phyloP scores from a whole-genome alignment of 768 basidiomycete species.

The Gymnopilus junonius region DNA sequence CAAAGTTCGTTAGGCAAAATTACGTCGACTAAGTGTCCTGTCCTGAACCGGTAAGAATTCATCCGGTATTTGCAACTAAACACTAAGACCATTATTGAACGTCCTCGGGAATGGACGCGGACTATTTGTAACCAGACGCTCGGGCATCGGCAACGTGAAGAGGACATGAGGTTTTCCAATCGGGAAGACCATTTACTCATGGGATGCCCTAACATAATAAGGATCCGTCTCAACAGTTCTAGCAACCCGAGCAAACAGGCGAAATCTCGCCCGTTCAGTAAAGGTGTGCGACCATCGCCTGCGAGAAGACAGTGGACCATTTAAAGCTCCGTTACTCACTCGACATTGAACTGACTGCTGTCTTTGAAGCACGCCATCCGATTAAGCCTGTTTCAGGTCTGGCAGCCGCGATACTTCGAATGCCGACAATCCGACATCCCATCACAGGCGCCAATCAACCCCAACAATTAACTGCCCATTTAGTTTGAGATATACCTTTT shows the following conservation, averaged over 20 bases:
- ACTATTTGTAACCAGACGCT: not conserved
- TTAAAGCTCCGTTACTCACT: not conserved
- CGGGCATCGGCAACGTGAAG: not conserved
- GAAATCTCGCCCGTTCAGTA: not conserved
- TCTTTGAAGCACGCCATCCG: not conserved
- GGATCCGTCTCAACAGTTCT: not conserved
- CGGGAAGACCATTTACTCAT: not conserved
- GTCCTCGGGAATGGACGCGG: not conserved
- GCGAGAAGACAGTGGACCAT: not conserved
- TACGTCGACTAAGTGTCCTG: not conserved
- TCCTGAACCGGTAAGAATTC: not conserved
- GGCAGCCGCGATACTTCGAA: not conserved
- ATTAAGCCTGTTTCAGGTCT: not conserved
- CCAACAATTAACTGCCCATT: not conserved
- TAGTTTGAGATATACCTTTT: not conserved
- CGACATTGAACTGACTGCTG: not conserved
- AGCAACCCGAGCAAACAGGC: not conserved
- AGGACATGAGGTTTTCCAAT: not conserved
- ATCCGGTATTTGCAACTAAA: not conserved
- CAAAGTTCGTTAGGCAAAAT: not conserved
- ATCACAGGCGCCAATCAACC: conserved; percentile 18
- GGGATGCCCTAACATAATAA: not conserved
- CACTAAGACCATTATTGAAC: not conserved
- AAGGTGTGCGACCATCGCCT: not conserved
- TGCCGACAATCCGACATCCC: not conserved